These are phyloP conservation scores for Penicillium sp. DNA, from an alignment of 2,329 filamentous ascomycete species.

Conservation along the genomic window DNA sequence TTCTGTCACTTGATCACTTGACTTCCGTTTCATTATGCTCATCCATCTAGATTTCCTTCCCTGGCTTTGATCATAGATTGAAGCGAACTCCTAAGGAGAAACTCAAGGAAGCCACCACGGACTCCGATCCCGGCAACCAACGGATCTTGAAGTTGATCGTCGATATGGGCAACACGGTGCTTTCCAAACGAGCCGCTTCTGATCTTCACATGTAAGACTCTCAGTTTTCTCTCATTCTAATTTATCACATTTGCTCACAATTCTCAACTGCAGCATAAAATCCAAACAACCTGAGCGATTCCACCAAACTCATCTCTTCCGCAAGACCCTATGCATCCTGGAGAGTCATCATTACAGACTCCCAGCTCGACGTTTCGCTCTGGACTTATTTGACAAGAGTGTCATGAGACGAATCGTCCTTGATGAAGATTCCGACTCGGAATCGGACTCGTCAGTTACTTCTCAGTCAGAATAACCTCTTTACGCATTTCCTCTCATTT, in stretches of 20 bases:
- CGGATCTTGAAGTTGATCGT: slow-evolving; percentile 81
- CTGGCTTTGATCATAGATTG: slow-evolving; percentile 43
- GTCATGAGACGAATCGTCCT: slow-evolving; percentile 83
- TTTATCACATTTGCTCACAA: not conserved
- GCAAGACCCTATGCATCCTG: slow-evolving; percentile 77
- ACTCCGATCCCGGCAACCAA: slow-evolving; percentile 62
- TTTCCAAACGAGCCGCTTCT: slow-evolving; percentile 80
- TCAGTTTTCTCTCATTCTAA: not conserved
- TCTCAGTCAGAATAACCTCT: slow-evolving; percentile 5
- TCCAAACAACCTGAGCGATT: slow-evolving; percentile 73
- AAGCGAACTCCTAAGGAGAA: slow-evolving; percentile 43
- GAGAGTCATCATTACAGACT: slow-evolving; percentile 88
- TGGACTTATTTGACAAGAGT: slow-evolving; percentile 90
- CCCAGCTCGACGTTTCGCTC: slow-evolving; percentile 80
- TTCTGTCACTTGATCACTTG: not conserved
- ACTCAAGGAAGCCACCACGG: slow-evolving; percentile 59
- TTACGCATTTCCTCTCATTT: slow-evolving; percentile 2
- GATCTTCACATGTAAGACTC: slow-evolving; percentile 65
- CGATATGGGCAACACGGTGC: slow-evolving; percentile 87
- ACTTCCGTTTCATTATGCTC: not conserved
- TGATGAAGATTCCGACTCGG: slow-evolving; percentile 58
- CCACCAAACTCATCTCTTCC: slow-evolving; percentile 72
- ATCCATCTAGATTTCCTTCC: slow-evolving; percentile 37
- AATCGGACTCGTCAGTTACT: slow-evolving; percentile 28
- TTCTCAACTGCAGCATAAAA: slow-evolving; percentile 61